Base-by-base conservation (phyloP, 2,329 filamentous ascomycete species). In the Hymenoscyphus fructigenus region DNA sequence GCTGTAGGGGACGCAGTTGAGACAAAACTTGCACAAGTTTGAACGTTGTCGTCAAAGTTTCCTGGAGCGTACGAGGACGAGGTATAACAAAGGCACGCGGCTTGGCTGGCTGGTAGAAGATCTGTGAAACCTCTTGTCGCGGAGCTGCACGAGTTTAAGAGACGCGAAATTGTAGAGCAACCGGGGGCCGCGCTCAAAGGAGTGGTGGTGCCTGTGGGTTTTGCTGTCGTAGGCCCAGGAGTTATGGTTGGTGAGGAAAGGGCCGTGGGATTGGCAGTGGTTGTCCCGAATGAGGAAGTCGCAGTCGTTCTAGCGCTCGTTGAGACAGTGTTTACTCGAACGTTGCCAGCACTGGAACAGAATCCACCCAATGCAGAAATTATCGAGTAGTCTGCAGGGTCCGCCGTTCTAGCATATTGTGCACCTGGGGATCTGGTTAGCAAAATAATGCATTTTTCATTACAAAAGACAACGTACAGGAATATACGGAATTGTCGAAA, bases 401-500 rank as follows among this genome's bases (percentile, higher is more conserved):
- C 64, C 7, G 62, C 64, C 5, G 63, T 67, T 44, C 53, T 66
- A 17, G 63, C 58, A 34, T 61, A 71, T 6, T 47, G n/a, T 7
- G 41, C 59, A 5, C 59, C 59, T 60, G 20, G 10, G 34, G 44
- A 10, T 50, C 3, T 12, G 3, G 20, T 53, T 6, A 38, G 26
- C 47, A 28, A 9, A n/a, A 3, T 5, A n/a, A 29, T 1, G 10
- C 9, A 7, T 15, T 6, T 17, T n/a, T 15, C 15, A 5, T 7
- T 7, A 34, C 14, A 28, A n/a, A 10, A 28, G 26, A 29, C 2
- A 20, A 36, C 5, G 50, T 68, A 57, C 69, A 71, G 7, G 66
- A 65, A 10, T 41, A 62, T 10, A 69, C 55, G 3, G 59, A 56
- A n/a, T 56, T 64, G 34, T 71, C 69, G 56, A 71, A 71, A 28